Base-by-base conservation (phyloP, 2,329 filamentous ascomycete genomes). In the Colletotrichum sojae region DNA sequence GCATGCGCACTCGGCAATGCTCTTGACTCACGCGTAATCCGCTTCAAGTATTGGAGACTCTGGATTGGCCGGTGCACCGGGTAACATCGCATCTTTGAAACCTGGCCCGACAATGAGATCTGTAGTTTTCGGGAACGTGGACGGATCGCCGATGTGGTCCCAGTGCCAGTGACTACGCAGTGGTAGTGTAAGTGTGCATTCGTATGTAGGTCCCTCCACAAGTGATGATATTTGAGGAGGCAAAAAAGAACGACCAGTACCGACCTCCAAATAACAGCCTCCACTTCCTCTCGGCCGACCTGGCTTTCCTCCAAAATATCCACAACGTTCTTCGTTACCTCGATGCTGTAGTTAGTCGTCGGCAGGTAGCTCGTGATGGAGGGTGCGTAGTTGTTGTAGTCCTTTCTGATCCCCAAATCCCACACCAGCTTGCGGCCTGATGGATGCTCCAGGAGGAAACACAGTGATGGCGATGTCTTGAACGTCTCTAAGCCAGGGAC, bases 71-170 rank as follows among this genome's bases (percentile, higher is more conserved):
- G 86, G 87, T 56, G 80, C 85, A 1, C 83, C 85, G 0, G 86
- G 86, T 3, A 83, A 72, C 72, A 84, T 81, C 0, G 75, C 75
- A 2, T 80, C 69, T 55, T 82, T 84, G 74, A 88, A 85, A 0
- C 86, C 86, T 0, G 86, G 83, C 0, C 87, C 88, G 4, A 88
- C 85, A 39, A 89, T 72, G 0, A 89, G 72, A 9, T 83, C 79
- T 0, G 85, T 86, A 1, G 72, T 76, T 0, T 72, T 1, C 0
- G 85, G 84, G 56, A 89, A 89, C 0, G 74, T 77, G 0, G 81
- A 80, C 0, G 82, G 78, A 63, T 88, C 83, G 0, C 87, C 88
- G 9, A 82, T 83, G 64, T 89, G 87, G 72, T 89, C 86, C 75
- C 79, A 84, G 69, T 85, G 82, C 76, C 80, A 84, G 70, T 87